phyloP scores from a whole-genome alignment of 768 basidiomycete genomes.

The Leccinum disarticulatum region DNA sequence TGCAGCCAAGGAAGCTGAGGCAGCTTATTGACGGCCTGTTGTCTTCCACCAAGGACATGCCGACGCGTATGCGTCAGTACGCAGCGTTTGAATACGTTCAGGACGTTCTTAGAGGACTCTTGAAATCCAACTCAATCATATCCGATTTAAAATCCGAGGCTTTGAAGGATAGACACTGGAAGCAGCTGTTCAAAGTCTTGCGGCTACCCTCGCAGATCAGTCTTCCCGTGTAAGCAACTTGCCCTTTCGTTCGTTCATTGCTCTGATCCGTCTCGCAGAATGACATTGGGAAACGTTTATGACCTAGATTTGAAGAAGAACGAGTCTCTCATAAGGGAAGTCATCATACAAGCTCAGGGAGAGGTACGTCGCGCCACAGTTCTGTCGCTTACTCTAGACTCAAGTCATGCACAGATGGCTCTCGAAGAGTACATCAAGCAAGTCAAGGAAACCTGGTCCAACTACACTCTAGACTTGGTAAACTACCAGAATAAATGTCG shows the following conservation, averaged over 20 bases:
- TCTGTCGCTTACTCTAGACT: constrained; percentile 1
- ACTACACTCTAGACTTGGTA: constrained; percentile 91
- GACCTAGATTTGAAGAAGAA: constrained; percentile 95
- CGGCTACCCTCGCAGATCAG: constrained; percentile 73
- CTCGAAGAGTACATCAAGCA: constrained; percentile 94
- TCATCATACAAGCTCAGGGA: constrained; percentile 96
- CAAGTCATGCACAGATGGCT: constrained; percentile 65
- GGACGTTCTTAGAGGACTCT: constrained; percentile 77
- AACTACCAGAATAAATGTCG: constrained; percentile 99
- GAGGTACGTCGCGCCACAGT: constrained; percentile 53
- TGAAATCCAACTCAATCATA: constrained; percentile 90
- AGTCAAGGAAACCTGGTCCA: constrained; percentile 97
- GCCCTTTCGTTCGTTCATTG: constrained; percentile 11
- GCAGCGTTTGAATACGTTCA: constrained; percentile 98
- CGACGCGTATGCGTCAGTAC: constrained; percentile 97
- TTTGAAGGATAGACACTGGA: constrained; percentile 97
- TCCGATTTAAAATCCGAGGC: constrained; percentile 96
- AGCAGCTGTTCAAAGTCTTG: constrained; percentile 90
- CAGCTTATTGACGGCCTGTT: constrained; percentile 92
- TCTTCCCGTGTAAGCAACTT: constrained; percentile 59
- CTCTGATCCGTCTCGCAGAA: constrained; percentile 44
- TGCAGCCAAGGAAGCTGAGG: constrained; percentile 92
- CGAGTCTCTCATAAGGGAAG: constrained; percentile 87
- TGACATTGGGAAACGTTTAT: constrained; percentile 96
- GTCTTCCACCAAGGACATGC: constrained; percentile 97